These are phyloP conservation scores for Fusarium begoniae DNA, from an alignment of 2,329 filamentous ascomycete species.

Conservation along the genomic window DNA sequence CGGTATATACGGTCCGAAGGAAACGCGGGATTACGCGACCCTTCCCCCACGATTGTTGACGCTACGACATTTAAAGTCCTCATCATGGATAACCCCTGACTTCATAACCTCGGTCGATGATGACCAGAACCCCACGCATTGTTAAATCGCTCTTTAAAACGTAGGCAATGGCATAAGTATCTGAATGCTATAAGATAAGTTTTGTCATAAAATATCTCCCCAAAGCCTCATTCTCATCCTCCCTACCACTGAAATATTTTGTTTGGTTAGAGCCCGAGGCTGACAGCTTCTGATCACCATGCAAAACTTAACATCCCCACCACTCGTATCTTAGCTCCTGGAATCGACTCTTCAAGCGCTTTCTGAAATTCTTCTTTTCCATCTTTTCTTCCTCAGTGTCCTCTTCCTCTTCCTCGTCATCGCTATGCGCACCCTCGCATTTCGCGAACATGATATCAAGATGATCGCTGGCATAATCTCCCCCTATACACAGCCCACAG, in stretches of 20 bases:
- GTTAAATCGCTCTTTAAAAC: not conserved
- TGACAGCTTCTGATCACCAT: not conserved
- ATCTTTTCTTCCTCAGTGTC: not conserved
- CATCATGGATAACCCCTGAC: not conserved
- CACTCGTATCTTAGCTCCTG: not conserved
- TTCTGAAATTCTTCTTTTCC: not conserved
- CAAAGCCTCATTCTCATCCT: not conserved
- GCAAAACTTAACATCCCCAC: not conserved
- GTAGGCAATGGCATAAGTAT: not conserved
- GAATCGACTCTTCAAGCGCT: not conserved
- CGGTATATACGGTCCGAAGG: not conserved
- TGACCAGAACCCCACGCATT: not conserved
- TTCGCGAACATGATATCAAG: not conserved
- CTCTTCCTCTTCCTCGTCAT: not conserved
- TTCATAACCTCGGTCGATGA: not conserved
- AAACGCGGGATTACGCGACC: not conserved
- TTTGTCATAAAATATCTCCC: too few relatives aligned
- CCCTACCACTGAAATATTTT: not conserved
- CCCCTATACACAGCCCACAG: not conserved
- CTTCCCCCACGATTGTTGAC: not conserved
- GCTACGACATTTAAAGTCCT: fast-evolving
- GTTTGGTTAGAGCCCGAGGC: not conserved
- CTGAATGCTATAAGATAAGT: not conserved
- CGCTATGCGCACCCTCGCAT: not conserved
- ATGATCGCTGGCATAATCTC: not conserved